Base-by-base conservation (phyloP, 345 rosid genomes). In the Salix caprea region DNA sequence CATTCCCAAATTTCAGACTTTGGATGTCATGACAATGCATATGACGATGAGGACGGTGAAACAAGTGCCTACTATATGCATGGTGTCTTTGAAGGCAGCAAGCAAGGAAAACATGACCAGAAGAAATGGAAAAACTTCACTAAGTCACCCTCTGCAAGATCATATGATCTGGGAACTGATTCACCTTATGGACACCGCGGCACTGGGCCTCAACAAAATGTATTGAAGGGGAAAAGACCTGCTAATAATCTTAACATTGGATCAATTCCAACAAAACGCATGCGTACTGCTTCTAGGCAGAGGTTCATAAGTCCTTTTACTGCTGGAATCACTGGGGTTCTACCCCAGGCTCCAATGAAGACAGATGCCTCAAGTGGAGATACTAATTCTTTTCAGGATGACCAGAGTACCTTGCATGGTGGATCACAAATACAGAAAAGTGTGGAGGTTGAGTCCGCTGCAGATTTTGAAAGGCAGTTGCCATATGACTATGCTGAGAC, bases 341-440 rank as follows among this genome's bases (percentile, higher is more conserved):
- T 87, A 69, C 91, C n/a, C 13, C 61, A 68, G 79, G 83, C 82
- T 71, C 87, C 92, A 10, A 72, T 81, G 8, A 94, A 85, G 84
- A 89, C 97, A 30, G 97, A 92, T 85, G 97, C 92, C 48, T 96
- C 99, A 73, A 96, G 99, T 85, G 99, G 93, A 76, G 99, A 96
- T 79, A 92, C 98, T 70, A 90, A 79, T 87, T 96, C 97, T 78
- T 91, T 88, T 86, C 99, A 92, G 89, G 98, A 96, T 84, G 98
- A 94, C 71, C 90, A 87, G 84, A 90, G 94, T 86, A 86, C 95
- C 67, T 78, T 92, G 89, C 87, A 85, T 80, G 94, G 92, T 73
- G 94, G 91, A 76, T 91, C 88, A 7, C 85, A 86, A 81, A 77
- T 87, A 74, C 97, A 88, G 75, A 96, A 84, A 90, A 85, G 90